These are phyloP conservation scores for Penicillium flavigenum DNA, from an alignment of 495 filamentous ascomycete genomes.

Conservation along the genomic window DNA sequence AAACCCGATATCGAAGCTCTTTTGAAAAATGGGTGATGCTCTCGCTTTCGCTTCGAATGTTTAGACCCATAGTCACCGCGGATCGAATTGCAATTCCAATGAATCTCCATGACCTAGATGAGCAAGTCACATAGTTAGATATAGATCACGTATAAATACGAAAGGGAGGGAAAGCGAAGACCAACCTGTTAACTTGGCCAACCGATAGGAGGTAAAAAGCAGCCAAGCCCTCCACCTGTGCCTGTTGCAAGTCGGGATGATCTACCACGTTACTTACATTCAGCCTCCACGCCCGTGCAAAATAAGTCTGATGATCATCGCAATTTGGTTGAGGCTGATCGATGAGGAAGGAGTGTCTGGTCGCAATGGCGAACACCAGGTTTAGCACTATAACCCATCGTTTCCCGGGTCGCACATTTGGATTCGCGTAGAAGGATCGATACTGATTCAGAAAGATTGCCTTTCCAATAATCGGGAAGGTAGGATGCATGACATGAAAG, in stretches of 20 bases:
- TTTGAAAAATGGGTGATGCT: conserved; percentile 48
- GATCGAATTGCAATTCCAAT: conserved; percentile 59
- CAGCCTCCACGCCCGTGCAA: conserved; percentile 57
- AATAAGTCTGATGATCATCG: conserved; percentile 54
- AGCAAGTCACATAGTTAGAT: not conserved
- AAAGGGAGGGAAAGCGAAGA: not conserved
- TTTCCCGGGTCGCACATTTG: conserved; percentile 38
- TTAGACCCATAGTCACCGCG: conserved; percentile 58
- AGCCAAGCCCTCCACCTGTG: conserved; percentile 49
- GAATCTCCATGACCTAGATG: conserved; percentile 48
- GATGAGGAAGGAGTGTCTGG: conserved; percentile 47
- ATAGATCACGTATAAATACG: not conserved
- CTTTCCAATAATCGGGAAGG: conserved; percentile 60
- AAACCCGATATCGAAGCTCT: conserved; percentile 41
- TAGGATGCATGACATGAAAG: conserved; percentile 55
- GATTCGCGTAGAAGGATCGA: conserved; percentile 37
- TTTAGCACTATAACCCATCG: conserved; percentile 63
- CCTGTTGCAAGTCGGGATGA: conserved; percentile 53
- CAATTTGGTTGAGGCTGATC: conserved; percentile 36
- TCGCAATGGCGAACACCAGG: conserved; percentile 64
- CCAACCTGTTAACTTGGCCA: conserved; percentile 54
- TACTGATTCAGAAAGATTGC: conserved; percentile 44
- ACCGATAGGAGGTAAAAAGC: conserved; percentile 54
- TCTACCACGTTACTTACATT: conserved; percentile 49
- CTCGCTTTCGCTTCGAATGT: conserved; percentile 57